Base-by-base conservation (phyloP, 2,329 filamentous ascomycete species). In the Trichophyton schoenleinii region DNA sequence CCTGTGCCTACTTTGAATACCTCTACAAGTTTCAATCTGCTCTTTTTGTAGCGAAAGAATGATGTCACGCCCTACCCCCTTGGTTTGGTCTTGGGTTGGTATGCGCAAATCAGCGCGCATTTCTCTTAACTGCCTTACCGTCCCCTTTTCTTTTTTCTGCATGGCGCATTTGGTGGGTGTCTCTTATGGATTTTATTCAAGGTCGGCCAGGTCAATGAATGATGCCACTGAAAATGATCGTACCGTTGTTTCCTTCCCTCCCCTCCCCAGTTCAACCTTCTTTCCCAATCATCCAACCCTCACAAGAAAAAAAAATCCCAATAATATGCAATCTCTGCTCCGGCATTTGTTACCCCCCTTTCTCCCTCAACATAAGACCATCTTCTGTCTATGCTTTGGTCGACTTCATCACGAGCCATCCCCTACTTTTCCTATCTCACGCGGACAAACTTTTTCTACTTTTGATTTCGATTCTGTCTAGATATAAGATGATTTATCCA, bases 101-200 rank as follows among this genome's bases (percentile, higher is more conserved):
- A 55, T 55, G 52, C 52, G 31, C 52, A 36, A 36, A 28, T 36
- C 46, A 22, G 28, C 28, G 52, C 34, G 52, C 52, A 55, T 55
- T 55, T 55, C 52, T 55, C 52, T 55, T 28, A 55, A 13, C 34
- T 38, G 34, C 52, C 52, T 55, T 34, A 34, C 52, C 22, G 9
- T 52, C 46, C 22, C 28, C 28, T 55, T 55, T 36, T 55, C 25
- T 55, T 55, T 55, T 55, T 38, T 55, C 52, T 58, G 55, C 55
- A 58, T 58, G 55, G 55, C 55, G 55, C 55, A 58, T 58, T 44
- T 28, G 52, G 52, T 36, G 52, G 52, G 52, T 55, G 52, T 55
- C 31, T 55, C 52, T 55, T 55, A 55, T 55, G 52, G 52, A 55
- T 55, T 55, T 55, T 55, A 55, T 55, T 55, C 52, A 55, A 55